A percentile compares a stretch with the other conserved stretches of the same genome.
Conservation (phyloP, 2,329 filamentous ascomycete genomes). For the Madurella fahalii region DNA sequence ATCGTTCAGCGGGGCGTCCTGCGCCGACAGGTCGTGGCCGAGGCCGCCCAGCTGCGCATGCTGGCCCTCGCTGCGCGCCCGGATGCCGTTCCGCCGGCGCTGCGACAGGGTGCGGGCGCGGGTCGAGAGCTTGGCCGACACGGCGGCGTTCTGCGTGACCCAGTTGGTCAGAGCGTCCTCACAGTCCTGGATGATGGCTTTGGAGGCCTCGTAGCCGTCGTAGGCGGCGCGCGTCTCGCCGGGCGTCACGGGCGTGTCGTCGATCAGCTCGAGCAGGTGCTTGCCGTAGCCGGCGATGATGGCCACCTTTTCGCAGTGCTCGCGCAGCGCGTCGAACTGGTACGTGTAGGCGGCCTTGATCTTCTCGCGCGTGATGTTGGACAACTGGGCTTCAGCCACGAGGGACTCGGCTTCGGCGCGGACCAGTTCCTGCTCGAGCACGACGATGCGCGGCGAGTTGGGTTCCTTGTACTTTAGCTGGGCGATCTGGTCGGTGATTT, state of each 20-base stretch:
- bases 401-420: constrained; percentile 98
- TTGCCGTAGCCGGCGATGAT: constrained; percentile 98
- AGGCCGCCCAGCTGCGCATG: neutral
- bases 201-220: constrained; percentile 96
- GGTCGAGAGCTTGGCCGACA: constrained; percentile 80
- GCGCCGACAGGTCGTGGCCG: constrained; percentile 64
- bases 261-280: constrained; percentile 93
- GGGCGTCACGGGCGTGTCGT: constrained; percentile 94
- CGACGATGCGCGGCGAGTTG: constrained; percentile 94
- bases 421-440: constrained; percentile 97
- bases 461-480: constrained; percentile 99
- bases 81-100: constrained; percentile 70
- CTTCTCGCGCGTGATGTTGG: constrained; percentile 99
- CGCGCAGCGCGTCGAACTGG: constrained; percentile 94
- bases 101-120: constrained; percentile 85
- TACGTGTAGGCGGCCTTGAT: constrained; percentile 97
- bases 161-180: constrained; percentile 97
- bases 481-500: constrained; percentile 97
- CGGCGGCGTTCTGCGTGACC: constrained; percentile 85
- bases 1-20: constrained; percentile 75
- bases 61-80: constrained; percentile 65
- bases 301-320: constrained; percentile 97
- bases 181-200: constrained; percentile 98
- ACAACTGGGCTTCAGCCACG: constrained; percentile 94
- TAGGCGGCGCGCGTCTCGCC: constrained; percentile 95